Evolutionary conservation across 2,329 filamentous ascomycete species (phyloP), one percentile per base, ranked within the genome.

Genomic region (Fusarium austroafricanum): DNA sequence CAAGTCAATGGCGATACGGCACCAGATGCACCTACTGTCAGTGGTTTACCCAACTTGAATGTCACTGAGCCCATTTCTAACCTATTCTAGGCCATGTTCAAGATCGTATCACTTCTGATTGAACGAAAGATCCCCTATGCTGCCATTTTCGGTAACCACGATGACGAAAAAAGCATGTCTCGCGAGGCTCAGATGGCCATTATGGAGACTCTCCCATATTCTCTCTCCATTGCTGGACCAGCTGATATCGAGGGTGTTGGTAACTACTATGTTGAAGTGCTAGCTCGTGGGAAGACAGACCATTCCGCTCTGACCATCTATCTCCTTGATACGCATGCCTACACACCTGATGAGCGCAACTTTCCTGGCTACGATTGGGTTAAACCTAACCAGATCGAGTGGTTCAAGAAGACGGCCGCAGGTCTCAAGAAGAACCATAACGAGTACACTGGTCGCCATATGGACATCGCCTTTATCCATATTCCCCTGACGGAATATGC

Each of bases 351-450:
- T 75, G 93, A 97, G 79, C 88, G 89, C 56, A 89, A 92, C 61
- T 97, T 90, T 77, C 88, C 89, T n/a, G 96, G 96, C 46, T 99
- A 99, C 77, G 95, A 98, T 80, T 99, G 96, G 96, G 83, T 99
- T 75, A 98, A 98, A 81, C 90, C 90, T 43, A 94, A 88, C 71
- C 96, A 99, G 79, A 97, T 97, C 61, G 89, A 92, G 56, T 99
- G 96, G 96, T 99, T 99, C 83, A 90, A 89, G 70, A 86, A 88
- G 67, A 97, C 92, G 2, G 90, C 92, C 1, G 83, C 90, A 58
- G 81, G 88, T 14, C 81, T 97, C 45, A 93, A 93, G 80, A 89
- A 90, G 73, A 88, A 88, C 62, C 94, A 97, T 77, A 86, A 87
- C 65, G 89, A 93, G 73, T 99, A 97, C 79, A 93, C 92, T 0